Conservation (phyloP, 805 yeast species). For the Candida hungchunana region DNA sequence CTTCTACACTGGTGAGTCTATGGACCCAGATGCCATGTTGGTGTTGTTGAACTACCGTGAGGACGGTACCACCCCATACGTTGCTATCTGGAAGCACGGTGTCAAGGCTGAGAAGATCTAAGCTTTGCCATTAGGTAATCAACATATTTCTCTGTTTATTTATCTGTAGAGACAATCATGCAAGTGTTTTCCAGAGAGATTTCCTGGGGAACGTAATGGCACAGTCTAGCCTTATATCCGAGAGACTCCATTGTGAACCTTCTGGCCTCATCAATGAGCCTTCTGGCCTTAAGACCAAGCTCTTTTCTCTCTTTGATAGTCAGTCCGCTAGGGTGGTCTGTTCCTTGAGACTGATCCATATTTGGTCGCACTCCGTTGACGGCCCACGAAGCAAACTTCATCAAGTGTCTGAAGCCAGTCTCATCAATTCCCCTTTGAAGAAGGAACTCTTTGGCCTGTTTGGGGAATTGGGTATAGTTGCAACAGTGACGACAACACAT, state of each 20-base stretch:
- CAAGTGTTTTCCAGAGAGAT: slow-evolving; percentile 72
- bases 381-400: slow-evolving; percentile 83
- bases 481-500: slow-evolving; percentile 94
- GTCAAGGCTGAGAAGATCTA: slow-evolving; percentile 84
- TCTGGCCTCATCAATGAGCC: slow-evolving; percentile 74
- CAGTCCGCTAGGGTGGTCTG: slow-evolving; percentile 44
- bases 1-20: slow-evolving; percentile 98
- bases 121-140: slow-evolving; percentile 23
- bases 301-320: slow-evolving; percentile 45
- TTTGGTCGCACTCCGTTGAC: slow-evolving; percentile 60
- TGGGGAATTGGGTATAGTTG: slow-evolving; percentile 49
- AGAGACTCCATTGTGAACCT: slow-evolving; percentile 38
- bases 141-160: neutral
- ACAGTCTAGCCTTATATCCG: slow-evolving; percentile 44
- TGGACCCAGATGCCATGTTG: slow-evolving; percentile 99
- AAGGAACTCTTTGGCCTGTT: slow-evolving; percentile 19
- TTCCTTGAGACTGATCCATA: slow-evolving; percentile 33
- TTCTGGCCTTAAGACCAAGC: slow-evolving; percentile 65
- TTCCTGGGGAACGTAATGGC: slow-evolving; percentile 52
- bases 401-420: slow-evolving; percentile 43
- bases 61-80: slow-evolving; percentile 97
- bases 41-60: slow-evolving; percentile 99
- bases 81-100: slow-evolving; percentile 99
- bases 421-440: slow-evolving; percentile 24
- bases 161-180: slow-evolving; percentile 30